phyloP scores from a whole-genome alignment of 2,329 filamentous ascomycete species.

The Pseudogymnoascus sp. region DNA sequence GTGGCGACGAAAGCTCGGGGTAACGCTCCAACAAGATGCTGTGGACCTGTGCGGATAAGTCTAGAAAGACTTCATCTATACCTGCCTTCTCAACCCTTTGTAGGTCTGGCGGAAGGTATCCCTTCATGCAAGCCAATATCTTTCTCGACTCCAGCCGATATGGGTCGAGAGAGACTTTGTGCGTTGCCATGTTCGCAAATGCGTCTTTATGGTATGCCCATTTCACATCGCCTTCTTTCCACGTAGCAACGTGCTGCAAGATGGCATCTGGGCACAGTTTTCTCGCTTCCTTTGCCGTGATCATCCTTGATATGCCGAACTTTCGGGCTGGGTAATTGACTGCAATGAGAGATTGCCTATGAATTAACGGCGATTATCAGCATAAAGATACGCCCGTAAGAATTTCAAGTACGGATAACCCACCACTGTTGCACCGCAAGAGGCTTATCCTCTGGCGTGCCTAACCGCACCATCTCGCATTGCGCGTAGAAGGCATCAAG shows the following conservation, averaged over 20 bases:
- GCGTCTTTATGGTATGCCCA: constrained; percentile 89
- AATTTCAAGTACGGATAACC: constrained; percentile 13
- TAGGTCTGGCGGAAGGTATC: constrained; percentile 52
- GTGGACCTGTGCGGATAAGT: constrained; percentile 79
- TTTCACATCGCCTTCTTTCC: constrained; percentile 80
- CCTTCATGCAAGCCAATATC: constrained; percentile 73
- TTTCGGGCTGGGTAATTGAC: constrained; percentile 88
- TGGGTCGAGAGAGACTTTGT: constrained; percentile 91
- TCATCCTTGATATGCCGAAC: constrained; percentile 71
- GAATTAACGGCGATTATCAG: constrained; percentile 1
- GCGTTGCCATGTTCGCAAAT: constrained; percentile 67
- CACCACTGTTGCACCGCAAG: constrained; percentile 91
- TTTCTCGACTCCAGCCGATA: constrained; percentile 78
- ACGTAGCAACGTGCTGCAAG: constrained; percentile 88
- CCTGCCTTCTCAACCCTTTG: constrained; percentile 86
- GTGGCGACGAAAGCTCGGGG: constrained; percentile 57
- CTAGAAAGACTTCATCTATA: constrained; percentile 92
- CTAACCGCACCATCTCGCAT: constrained; percentile 85
- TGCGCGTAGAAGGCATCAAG: constrained; percentile 97
- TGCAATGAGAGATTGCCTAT: constrained; percentile 81
- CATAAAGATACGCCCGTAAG: background rate
- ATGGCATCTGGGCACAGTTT: constrained; percentile 80
- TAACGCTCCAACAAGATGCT: constrained; percentile 65
- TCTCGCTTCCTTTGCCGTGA: constrained; percentile 70
- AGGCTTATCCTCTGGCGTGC: constrained; percentile 63